These are phyloP conservation scores for Guadua angustifolia DNA, from an alignment of 176 grass and related monocot genomes.

Conservation along the genomic window DNA sequence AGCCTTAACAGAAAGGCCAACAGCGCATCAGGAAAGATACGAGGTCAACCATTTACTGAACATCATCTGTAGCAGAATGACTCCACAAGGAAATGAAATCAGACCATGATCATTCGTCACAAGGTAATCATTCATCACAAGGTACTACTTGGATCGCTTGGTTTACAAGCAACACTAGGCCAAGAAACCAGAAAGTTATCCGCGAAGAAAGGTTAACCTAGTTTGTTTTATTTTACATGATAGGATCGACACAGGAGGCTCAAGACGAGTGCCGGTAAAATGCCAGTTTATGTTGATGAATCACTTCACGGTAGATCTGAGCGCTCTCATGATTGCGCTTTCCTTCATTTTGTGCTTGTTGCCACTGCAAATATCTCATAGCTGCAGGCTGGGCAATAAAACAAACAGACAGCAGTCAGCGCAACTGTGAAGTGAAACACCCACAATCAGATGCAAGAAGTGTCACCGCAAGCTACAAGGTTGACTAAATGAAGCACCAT, in stretches of 20 bases:
- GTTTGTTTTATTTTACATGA: conserved; percentile 56
- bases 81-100: not conserved
- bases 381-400: conserved; percentile 40
- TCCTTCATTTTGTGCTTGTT: conserved; percentile 31
- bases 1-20: too few relatives aligned
- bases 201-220: conserved; percentile 17
- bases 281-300: conserved; percentile 36
- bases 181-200: not conserved
- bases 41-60: not conserved
- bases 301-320: not conserved
- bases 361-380: conserved; percentile 39
- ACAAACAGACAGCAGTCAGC: conserved; percentile 15
- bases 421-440: not conserved
- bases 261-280: not conserved
- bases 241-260: conserved; percentile 2
- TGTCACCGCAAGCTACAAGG: not conserved
- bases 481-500: not conserved
- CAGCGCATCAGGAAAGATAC: too few relatives aligned
- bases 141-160: not conserved
- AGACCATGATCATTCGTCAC: too few relatives aligned
- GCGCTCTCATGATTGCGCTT: not conserved
- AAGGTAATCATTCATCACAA: too few relatives aligned
- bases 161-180: not conserved
- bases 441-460: not conserved
- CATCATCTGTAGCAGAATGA: conserved; percentile 7